These are phyloP conservation scores for Vitis hybrid DNA, from an alignment of 177 flowering plant genomes.

Conservation along the genomic window DNA sequence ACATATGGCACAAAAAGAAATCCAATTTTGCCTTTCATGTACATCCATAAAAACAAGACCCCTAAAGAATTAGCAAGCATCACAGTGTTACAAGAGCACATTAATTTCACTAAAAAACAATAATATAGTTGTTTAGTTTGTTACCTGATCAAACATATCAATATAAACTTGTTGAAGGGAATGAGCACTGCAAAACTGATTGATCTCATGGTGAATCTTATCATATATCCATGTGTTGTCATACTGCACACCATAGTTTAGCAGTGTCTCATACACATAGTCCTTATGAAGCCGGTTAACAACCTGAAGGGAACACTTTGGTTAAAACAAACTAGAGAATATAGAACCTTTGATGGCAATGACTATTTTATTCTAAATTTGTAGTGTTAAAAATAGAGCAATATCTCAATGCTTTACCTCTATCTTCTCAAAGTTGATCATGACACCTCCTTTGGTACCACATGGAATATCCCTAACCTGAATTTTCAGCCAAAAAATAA, in stretches of 20 bases:
- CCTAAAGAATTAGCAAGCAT: too few relatives aligned
- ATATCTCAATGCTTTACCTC: slow-evolving; percentile 46
- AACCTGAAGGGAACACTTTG: slow-evolving; percentile 52
- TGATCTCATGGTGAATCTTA: slow-evolving; percentile 97
- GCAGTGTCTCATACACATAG: slow-evolving; percentile 86
- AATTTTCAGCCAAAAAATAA: slow-evolving; percentile 7
- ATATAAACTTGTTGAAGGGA: slow-evolving; percentile 93
- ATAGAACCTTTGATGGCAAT: background rate
- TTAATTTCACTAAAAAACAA: too few relatives aligned
- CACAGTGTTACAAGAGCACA: too few relatives aligned
- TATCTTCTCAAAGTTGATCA: slow-evolving; percentile 91
- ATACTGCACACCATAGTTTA: slow-evolving; percentile 86
- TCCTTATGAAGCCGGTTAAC: slow-evolving; percentile 90
- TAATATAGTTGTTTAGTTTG: slow-evolving; percentile 7
- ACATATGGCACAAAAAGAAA: too few relatives aligned
- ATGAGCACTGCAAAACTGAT: slow-evolving; percentile 96
- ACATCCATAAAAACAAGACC: too few relatives aligned
- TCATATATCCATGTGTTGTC: slow-evolving; percentile 98
- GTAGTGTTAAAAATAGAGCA: background rate
- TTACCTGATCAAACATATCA: slow-evolving; percentile 93
- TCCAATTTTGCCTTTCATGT: too few relatives aligned
- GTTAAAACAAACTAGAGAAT: slow-evolving; percentile 1
- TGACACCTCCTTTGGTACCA: slow-evolving; percentile 98
- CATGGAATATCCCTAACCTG: slow-evolving; percentile 98
- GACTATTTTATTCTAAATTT: background rate